phyloP scores from a whole-genome alignment of 441 rosid genomes.

The Mallotus repandus region DNA sequence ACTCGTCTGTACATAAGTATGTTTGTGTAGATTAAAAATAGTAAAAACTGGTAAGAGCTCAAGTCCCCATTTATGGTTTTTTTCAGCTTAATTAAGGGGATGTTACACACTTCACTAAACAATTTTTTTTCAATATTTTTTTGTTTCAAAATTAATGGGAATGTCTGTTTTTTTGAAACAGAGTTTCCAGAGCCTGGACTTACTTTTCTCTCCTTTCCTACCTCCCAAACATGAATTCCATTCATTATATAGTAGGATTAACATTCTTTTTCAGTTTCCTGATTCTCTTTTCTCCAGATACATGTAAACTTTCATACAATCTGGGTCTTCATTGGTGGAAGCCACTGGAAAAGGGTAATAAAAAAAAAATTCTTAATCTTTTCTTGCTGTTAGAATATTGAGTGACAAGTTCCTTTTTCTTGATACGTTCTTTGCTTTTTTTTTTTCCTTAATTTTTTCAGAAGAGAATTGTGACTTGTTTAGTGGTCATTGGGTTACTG shows the following conservation, averaged over 20 bases:
- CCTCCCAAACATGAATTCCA: constrained; percentile 9
- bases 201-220: background rate
- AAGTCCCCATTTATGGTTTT: background rate
- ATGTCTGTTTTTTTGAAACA: background rate
- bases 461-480: constrained; percentile 52
- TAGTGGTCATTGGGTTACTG: constrained; percentile 72
- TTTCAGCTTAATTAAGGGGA: background rate
- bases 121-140: background rate
- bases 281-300: constrained; percentile 5
- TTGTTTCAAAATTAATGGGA: background rate
- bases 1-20: background rate
- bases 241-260: constrained; percentile 8
- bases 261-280: constrained; percentile 13
- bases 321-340: constrained; percentile 3
- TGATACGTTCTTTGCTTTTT: background rate
- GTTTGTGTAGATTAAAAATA: background rate
- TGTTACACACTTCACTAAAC: background rate
- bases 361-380: background rate
- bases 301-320: constrained; percentile 1
- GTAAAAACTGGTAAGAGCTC: background rate
- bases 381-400: background rate
- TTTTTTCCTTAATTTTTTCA: background rate
- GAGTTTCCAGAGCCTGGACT: background rate
- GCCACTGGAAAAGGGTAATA: constrained; percentile 18
- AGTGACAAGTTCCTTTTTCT: background rate